Conservation (phyloP, 2,329 filamentous ascomycete species). For the Ciborinia camelliae region DNA sequence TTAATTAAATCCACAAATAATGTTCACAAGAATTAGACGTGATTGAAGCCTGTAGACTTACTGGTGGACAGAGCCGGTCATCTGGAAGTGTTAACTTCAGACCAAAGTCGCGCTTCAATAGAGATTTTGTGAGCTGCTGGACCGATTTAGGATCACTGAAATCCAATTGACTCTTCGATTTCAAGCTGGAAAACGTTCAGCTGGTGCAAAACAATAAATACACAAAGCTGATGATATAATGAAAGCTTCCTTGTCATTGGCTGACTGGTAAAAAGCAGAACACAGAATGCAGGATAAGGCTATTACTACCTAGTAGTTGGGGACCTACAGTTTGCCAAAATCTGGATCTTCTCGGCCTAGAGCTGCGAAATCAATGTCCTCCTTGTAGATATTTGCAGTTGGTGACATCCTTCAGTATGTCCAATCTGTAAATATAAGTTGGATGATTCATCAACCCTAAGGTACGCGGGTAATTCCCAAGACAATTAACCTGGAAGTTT, state of each 20-base stretch:
- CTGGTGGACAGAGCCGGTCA: constrained; percentile 82
- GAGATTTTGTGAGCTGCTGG: constrained; percentile 75
- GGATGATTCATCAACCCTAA: background rate
- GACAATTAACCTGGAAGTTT: background rate
- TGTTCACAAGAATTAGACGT: background rate
- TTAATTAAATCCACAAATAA: background rate
- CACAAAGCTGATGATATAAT: background rate
- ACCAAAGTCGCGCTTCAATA: constrained; percentile 73
- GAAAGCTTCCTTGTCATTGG: background rate
- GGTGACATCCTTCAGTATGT: constrained; percentile 26
- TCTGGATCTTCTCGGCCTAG: constrained; percentile 57
- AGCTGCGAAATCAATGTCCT: constrained; percentile 58
- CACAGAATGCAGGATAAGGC: constrained; percentile 18
- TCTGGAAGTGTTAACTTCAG: constrained; percentile 67
- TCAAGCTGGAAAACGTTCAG: constrained; percentile 42
- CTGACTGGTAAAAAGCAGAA: background rate
- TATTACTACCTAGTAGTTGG: background rate
- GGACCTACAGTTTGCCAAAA: constrained; percentile 55
- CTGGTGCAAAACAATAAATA: background rate
- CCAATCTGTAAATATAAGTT: too few species aligned
- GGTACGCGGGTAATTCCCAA: too few species aligned
- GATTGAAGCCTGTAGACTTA: constrained; percentile 40
- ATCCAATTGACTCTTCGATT: constrained; percentile 61
- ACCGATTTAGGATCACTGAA: constrained; percentile 77
- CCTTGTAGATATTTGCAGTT: constrained; percentile 49